Conservation (phyloP, 1,284 basidiomycete genomes). For the Ceratobasidium sp. region DNA sequence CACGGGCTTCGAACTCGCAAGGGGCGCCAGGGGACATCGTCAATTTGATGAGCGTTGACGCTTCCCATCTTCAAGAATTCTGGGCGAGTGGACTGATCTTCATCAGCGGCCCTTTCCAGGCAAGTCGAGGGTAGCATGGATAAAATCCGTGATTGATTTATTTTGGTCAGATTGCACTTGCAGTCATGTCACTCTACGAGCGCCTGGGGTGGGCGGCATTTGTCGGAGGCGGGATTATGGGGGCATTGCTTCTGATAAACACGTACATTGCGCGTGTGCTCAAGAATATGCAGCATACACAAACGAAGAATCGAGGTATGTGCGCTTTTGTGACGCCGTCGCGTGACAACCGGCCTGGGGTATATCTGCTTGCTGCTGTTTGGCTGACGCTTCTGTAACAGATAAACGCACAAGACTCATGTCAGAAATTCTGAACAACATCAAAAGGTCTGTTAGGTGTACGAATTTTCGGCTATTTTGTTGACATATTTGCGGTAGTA, state of each 20-base stretch:
- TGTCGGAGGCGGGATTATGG: constrained; percentile 92
- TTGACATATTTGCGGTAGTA: too few species aligned
- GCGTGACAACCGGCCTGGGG: too few species aligned
- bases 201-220: constrained; percentile 94
- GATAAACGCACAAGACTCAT: constrained; percentile 78
- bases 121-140: too few species aligned
- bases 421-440: constrained; percentile 89
- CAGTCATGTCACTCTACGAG: constrained; percentile 89
- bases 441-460: constrained; percentile 73
- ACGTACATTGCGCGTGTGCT: constrained; percentile 80
- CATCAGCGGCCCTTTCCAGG: constrained; percentile 78
- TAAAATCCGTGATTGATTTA: too few species aligned
- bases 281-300: constrained; percentile 84
- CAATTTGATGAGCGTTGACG: constrained; percentile 91
- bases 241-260: constrained; percentile 84
- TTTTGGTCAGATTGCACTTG: constrained; percentile 79
- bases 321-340: too few species aligned
- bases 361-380: too few species aligned
- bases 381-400: constrained; percentile 6
- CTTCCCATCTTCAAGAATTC: constrained; percentile 87
- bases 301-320: constrained; percentile 88
- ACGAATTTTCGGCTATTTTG: too few species aligned
- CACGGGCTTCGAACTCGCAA: constrained; percentile 84
- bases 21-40: constrained; percentile 92
- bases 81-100: constrained; percentile 82